Percentiles rank a stretch among this genome's conserved stretches.
Evolutionary conservation across 257 asterid species (phyloP).

Genomic region (Perilla frutescens): DNA sequence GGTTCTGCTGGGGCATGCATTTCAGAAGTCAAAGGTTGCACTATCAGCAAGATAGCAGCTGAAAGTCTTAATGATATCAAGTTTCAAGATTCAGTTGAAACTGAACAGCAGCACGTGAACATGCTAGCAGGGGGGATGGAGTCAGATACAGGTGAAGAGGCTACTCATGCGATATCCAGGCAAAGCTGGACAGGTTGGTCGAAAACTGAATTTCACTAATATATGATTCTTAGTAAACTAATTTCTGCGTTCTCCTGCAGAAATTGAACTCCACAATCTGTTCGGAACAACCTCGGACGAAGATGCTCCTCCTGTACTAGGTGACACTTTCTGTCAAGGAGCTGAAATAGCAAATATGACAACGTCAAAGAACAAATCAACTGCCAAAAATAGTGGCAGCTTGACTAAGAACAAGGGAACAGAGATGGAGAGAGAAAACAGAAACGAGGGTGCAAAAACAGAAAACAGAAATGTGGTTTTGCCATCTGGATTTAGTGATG

Average conservation of each 20-base stretch:
- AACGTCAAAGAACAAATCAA: constrained; percentile 16
- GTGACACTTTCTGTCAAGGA: constrained; percentile 37
- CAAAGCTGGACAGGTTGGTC: constrained; percentile 45
- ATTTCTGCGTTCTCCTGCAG: constrained; percentile 38
- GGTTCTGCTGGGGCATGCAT: constrained; percentile 26
- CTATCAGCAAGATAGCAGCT: constrained; percentile 29
- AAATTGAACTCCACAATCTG: constrained; percentile 40
- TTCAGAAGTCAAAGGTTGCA: constrained; percentile 28
- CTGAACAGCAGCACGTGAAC: constrained; percentile 19
- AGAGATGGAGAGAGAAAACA: constrained; percentile 38
- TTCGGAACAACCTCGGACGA: constrained; percentile 35
- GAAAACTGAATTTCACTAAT: neutral
- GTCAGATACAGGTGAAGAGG: constrained; percentile 29
- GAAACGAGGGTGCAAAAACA: constrained; percentile 22
- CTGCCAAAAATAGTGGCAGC: constrained; percentile 12
- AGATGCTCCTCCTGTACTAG: constrained; percentile 19
- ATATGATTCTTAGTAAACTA: constrained; percentile 9
- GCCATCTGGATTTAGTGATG: constrained; percentile 25
- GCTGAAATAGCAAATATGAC: constrained; percentile 32
- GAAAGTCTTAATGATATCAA: constrained; percentile 31
- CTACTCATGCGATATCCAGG: constrained; percentile 26
- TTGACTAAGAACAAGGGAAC: constrained; percentile 26
- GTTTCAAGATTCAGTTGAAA: constrained; percentile 29
- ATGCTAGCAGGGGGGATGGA: neutral
- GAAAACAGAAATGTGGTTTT: constrained; percentile 18